Evolutionary conservation across 2,329 filamentous ascomycete genomes (phyloP).

Genomic region (Colletotrichum paranaense): DNA sequence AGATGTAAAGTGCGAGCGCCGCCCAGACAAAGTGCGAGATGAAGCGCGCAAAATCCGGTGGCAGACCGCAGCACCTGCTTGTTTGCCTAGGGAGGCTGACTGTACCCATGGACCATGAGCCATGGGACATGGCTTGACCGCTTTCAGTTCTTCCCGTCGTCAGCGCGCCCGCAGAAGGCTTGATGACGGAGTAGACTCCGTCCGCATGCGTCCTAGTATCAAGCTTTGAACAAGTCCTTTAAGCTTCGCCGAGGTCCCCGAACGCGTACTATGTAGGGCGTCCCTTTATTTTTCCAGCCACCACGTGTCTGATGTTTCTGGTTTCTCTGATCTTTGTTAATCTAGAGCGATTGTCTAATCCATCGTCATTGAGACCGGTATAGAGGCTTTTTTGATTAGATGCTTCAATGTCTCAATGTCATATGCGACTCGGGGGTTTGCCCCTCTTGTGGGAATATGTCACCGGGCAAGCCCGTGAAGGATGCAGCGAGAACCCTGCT

Average conservation of each 20-base stretch:
- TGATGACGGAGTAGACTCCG: neutral
- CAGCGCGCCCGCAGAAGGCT: neutral
- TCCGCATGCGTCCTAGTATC: slow-evolving; percentile 3
- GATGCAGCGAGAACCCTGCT: neutral
- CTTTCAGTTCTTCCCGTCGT: neutral
- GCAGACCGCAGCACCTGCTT: neutral
- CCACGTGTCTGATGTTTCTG: slow-evolving; percentile 6
- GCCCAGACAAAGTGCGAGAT: too few relatives aligned
- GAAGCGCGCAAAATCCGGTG: too few relatives aligned
- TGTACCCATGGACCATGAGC: too few relatives aligned
- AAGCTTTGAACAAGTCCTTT: neutral
- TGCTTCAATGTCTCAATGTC: neutral
- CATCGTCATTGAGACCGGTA: neutral
- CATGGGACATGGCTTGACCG: neutral
- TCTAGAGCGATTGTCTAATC: too few relatives aligned
- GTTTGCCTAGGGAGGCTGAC: too few relatives aligned
- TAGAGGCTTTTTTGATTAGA: neutral
- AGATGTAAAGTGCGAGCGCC: neutral
- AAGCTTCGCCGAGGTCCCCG: slow-evolving; percentile 1
- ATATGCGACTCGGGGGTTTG: neutral
- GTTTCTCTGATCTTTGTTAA: neutral
- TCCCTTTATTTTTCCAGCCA: neutral
- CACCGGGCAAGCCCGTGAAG: neutral
- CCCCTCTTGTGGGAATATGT: neutral
- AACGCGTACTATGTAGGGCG: neutral